Evolutionary conservation across 495 filamentous ascomycete species (phyloP).

Genomic region (Neurospora sublineolata): DNA sequence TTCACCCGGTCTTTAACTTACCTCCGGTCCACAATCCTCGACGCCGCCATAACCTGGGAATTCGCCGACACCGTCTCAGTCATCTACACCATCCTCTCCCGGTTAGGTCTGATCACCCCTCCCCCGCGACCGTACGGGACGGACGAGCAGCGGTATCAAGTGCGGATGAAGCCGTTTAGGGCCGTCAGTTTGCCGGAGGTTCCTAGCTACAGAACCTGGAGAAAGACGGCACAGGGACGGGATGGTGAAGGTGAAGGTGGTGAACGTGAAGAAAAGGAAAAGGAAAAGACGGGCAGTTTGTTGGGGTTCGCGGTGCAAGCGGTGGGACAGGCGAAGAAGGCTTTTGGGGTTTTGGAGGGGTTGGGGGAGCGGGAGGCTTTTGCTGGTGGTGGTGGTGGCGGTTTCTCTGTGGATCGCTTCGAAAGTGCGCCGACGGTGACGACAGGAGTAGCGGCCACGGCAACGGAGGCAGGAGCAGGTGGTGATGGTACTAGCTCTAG

Average conservation of each 20-base stretch:
- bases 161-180: slow-evolving; percentile 84
- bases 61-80: slow-evolving; percentile 57
- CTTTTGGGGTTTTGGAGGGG: slow-evolving; percentile 49
- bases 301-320: slow-evolving; percentile 50
- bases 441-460: not conserved
- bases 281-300: slow-evolving; percentile 27
- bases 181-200: slow-evolving; percentile 57
- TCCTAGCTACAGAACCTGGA: too few species aligned
- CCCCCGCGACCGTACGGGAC: slow-evolving; percentile 58
- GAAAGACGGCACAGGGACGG: too few species aligned
- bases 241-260: not conserved
- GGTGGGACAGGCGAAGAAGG: slow-evolving; percentile 49
- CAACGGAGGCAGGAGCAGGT: not conserved
- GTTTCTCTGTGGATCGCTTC: accelerated
- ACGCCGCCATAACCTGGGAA: slow-evolving; percentile 56
- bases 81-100: slow-evolving; percentile 55
- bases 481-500: too few species aligned
- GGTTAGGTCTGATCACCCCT: slow-evolving; percentile 45
- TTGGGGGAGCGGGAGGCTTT: slow-evolving; percentile 35
- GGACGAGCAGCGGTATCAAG: slow-evolving; percentile 62
- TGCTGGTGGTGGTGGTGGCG: not conserved
- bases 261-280: too few species aligned
- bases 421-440: not conserved
- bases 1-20: slow-evolving; percentile 46
- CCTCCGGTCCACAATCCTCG: slow-evolving; percentile 49